Evolutionary conservation across 495 filamentous ascomycete species (phyloP).

Genomic region (Neurospora sp.): DNA sequence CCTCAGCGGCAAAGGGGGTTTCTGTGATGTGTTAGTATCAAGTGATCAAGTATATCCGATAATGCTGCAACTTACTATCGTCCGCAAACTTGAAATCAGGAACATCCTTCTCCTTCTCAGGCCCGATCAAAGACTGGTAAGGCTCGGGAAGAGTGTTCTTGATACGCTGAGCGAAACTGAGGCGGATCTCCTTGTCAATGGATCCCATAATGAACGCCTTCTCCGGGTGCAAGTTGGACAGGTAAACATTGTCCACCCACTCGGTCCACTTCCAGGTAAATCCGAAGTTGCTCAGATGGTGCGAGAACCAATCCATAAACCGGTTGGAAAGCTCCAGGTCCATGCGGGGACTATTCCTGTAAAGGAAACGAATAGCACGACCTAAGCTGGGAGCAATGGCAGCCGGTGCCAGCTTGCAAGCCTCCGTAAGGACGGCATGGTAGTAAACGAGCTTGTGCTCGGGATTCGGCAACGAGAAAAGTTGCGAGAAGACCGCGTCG

Average conservation of each 20-base stretch:
- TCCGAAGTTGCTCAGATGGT: constrained; percentile 97
- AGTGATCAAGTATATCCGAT: neutral
- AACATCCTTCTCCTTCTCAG: constrained; percentile 83
- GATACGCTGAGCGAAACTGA: constrained; percentile 93
- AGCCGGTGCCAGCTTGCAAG: constrained; percentile 88
- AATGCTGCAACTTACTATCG: constrained; percentile 48
- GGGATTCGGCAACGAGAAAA: constrained; percentile 76
- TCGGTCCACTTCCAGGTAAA: constrained; percentile 99
- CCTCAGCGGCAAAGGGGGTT: constrained; percentile 72
- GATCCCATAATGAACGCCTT: constrained; percentile 87
- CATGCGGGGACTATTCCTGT: constrained; percentile 66
- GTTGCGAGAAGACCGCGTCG: constrained; percentile 90
- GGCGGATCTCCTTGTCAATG: constrained; percentile 91
- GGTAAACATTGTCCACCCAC: constrained; percentile 81
- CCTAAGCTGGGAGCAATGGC: constrained; percentile 94
- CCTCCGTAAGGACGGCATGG: constrained; percentile 86
- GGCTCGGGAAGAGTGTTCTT: constrained; percentile 83
- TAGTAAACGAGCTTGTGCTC: constrained; percentile 96
- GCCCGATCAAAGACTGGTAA: constrained; percentile 71
- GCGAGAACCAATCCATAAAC: constrained; percentile 96
- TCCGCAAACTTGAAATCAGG: constrained; percentile 87
- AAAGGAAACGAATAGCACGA: constrained; percentile 85
- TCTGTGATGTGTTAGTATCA: constrained; percentile 34
- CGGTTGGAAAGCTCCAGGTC: constrained; percentile 80
- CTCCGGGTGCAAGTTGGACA: constrained; percentile 67